Conservation (phyloP, 2,329 filamentous ascomycete genomes). For the Akanthomyces lecanii region DNA sequence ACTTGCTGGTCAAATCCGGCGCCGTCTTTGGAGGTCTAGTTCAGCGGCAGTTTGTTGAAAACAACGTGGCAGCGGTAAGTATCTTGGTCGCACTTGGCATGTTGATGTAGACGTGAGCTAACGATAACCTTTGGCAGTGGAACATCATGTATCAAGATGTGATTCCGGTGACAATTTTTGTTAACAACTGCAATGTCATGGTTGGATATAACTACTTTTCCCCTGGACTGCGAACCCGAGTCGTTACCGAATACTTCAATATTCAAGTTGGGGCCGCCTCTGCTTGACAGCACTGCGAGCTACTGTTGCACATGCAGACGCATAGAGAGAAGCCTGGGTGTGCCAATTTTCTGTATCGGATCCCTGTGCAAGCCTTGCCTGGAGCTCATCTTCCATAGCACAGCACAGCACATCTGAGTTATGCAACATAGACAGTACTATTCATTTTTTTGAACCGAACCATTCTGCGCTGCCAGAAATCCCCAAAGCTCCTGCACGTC, state of each 20-base stretch:
- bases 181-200: constrained; percentile 30
- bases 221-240: constrained; percentile 25
- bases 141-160: constrained; percentile 32
- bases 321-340: neutral
- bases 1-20: constrained; percentile 24
- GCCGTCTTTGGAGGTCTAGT: constrained; percentile 19
- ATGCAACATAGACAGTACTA: neutral
- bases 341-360: too few relatives aligned
- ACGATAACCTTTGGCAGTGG: constrained; percentile 25
- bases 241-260: constrained; percentile 27
- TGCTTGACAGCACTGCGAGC: neutral
- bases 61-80: constrained; percentile 26
- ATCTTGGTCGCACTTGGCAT: neutral
- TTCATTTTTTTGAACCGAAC: neutral
- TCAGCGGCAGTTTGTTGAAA: constrained; percentile 19
- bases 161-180: constrained; percentile 34
- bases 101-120: neutral
- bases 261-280: neutral
- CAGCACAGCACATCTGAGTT: neutral
- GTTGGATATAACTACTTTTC: constrained; percentile 37
- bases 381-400: too few relatives aligned
- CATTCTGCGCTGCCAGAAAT: neutral
- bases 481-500: constrained; percentile 25
- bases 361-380: neutral
- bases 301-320: neutral